Conservation (phyloP, 1,139 yeast species). For the Nakaseomyces glabratus region DNA sequence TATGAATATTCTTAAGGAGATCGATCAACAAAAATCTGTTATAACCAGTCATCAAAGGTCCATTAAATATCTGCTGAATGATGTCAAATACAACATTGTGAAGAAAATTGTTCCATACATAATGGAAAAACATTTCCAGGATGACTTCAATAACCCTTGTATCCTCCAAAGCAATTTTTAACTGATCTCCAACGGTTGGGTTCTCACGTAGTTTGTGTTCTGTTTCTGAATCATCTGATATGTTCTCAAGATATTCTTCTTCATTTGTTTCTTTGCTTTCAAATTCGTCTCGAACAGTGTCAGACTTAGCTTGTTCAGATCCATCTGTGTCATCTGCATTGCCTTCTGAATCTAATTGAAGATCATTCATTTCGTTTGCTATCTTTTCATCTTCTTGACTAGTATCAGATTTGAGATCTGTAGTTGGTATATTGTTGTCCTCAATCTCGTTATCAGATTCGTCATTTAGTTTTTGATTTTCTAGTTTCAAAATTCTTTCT, state of each 20-base stretch:
- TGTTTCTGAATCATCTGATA: constrained; percentile 23
- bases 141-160: constrained; percentile 72
- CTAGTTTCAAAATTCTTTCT: constrained; percentile 14
- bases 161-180: constrained; percentile 79
- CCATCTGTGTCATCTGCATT: constrained; percentile 15
- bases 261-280: constrained; percentile 10
- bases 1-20: constrained; percentile 65
- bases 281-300: constrained; percentile 2
- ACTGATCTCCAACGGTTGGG: constrained; percentile 82
- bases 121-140: constrained; percentile 76
- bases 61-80: constrained; percentile 92
- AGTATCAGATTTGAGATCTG: neutral
- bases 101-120: constrained; percentile 95
- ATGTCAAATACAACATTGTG: constrained; percentile 97
- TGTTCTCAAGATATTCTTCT: constrained; percentile 20
- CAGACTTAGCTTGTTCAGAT: constrained; percentile 3
- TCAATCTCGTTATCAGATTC: constrained; percentile 3
- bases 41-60: constrained; percentile 82
- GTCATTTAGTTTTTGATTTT: neutral
- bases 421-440: constrained; percentile 3
- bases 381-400: constrained; percentile 8
- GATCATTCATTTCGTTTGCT: constrained; percentile 6
- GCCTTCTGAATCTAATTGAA: constrained; percentile 9
- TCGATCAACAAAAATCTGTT: constrained; percentile 82
- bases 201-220: constrained; percentile 36